Evolutionary conservation across 306 rosid genomes (phyloP).

Genomic region (Gleditsia sinensis): DNA sequence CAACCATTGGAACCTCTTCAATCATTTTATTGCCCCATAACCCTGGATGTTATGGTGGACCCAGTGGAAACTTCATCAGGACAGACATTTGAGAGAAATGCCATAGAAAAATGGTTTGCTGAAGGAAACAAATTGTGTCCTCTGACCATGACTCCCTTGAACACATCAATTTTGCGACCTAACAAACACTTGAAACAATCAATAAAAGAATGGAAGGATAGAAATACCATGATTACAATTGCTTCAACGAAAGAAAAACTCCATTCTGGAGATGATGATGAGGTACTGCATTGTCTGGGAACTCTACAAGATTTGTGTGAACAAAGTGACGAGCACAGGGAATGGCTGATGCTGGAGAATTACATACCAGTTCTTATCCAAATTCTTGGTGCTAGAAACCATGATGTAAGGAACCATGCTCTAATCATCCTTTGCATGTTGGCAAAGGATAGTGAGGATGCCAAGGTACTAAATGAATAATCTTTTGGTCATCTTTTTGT

Average conservation of each 20-base stretch:
- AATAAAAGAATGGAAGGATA: conserved; percentile 88
- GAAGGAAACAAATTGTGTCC: conserved; percentile 77
- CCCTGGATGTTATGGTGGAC: conserved; percentile 79
- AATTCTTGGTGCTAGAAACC: conserved; percentile 57
- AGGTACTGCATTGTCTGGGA: conserved; percentile 47
- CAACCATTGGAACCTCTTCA: conserved; percentile 78
- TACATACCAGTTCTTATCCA: conserved; percentile 65
- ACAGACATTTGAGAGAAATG: conserved; percentile 86
- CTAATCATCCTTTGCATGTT: conserved; percentile 69
- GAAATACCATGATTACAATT: conserved; percentile 80
- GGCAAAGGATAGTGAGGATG: conserved; percentile 72
- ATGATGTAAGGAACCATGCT: conserved; percentile 57
- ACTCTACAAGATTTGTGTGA: conserved; percentile 65
- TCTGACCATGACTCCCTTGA: conserved; percentile 62
- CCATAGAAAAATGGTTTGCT: conserved; percentile 74
- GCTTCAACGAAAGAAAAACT: conserved; percentile 70
- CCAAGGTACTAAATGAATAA: conserved; percentile 63
- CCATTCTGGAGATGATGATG: conserved; percentile 63
- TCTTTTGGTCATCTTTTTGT: neutral
- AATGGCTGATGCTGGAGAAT: conserved; percentile 79
- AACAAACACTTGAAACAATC: conserved; percentile 79
- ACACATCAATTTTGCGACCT: conserved; percentile 71
- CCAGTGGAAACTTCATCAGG: conserved; percentile 96
- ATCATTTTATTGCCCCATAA: conserved; percentile 82
- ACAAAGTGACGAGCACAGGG: conserved; percentile 68